Evolutionary conservation across 2,329 filamentous ascomycete genomes (phyloP), one percentile per base, ranked within the genome.

Genomic region (Fusarium avenaceum): DNA sequence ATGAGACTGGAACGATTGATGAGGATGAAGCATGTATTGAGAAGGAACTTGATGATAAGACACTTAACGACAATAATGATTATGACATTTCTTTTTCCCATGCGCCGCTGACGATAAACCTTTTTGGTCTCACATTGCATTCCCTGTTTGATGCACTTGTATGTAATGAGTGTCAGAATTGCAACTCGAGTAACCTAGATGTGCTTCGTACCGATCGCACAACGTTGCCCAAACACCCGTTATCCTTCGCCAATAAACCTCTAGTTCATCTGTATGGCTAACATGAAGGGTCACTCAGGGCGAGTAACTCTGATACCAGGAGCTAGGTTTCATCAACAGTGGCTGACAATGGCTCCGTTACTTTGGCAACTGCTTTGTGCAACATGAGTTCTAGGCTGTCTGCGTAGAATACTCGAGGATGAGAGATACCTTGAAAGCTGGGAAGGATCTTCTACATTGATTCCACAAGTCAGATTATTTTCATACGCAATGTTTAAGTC

Each of bases 51-150:
- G 58, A 73, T 70, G 72, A 72, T 54, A 67, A 72, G 70, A 64
- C 48, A 65, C 58, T 67, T 72, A 57, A 74, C 69, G 71, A 73
- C 58, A 30, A 72, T 70, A 74, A 74, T 70, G 72, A 74, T 73
- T 57, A 74, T 50, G 68, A 72, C 46, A 72, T 46, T 48, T 54
- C 61, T 62, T 54, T 70, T 57, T 52, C 26, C 63, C 28, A 30
- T 13, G 28, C 4, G 44, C 43, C 35, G 42, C 46, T 58, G 51
- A 39, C 22, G 40, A 44, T 58, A 56, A 30, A 53, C 30, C 24
- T 44, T 35, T 35, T 10, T 42, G 30, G 40, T 40, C 39, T 19
- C 19, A 19, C 54, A 15, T 22, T 30, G 35, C 39, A 44, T 53
- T 38, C 28, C 35, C 38, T 48, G 43, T 38, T 28, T 53, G 43